Evolutionary conservation across 805 yeast species (phyloP), one percentile per base, ranked within the genome.

Genomic region (Yamadazyma olivae): DNA sequence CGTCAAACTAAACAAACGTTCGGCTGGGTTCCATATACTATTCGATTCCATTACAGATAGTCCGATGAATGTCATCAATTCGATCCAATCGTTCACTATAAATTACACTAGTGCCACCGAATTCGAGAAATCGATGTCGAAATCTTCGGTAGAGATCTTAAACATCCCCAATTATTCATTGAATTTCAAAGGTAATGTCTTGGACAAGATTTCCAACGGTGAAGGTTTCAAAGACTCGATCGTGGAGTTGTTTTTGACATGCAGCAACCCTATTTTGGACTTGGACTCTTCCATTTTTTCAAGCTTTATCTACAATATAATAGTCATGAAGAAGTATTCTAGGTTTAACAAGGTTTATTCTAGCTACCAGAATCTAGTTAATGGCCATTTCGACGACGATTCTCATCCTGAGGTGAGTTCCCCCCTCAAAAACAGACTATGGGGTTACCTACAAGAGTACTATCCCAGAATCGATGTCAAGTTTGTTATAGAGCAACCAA

Each of bases 11-110:
- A 26, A 39, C 27, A 16, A 48, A 23, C 35, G 48, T 40, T 26
- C 67, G 32, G 70, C 73, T 3, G 74, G 73, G 1, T 68, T 57
- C 41, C 65, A 64, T 27, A 59, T 59, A 5, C 47, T 64, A 13
- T 68, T 67, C 44, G 54, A 60, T 32, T 46, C 60, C 2, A 27
- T 37, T 1, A 29, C 36, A 3, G 70, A 65, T 35, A 36, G 35
- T 6, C 72, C 73, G 2, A 41, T 64, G 16, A 66, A 67, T 29
- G 40, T 58, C 22, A 54, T 64, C 7, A 40, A 50, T 6, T 56
- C 70, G 1, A 35, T 63, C 1, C 70, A 62, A 50, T 43, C 61
- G 9, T 40, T 67, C 14, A 52, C 50, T 17, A 39, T 62, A 5
- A 46, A 53, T 27, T 61, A 54, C 34, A 43, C 50, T 1, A 37